These are phyloP conservation scores for Candida peoriensis DNA, from an alignment of 805 yeast species.

Conservation along the genomic window DNA sequence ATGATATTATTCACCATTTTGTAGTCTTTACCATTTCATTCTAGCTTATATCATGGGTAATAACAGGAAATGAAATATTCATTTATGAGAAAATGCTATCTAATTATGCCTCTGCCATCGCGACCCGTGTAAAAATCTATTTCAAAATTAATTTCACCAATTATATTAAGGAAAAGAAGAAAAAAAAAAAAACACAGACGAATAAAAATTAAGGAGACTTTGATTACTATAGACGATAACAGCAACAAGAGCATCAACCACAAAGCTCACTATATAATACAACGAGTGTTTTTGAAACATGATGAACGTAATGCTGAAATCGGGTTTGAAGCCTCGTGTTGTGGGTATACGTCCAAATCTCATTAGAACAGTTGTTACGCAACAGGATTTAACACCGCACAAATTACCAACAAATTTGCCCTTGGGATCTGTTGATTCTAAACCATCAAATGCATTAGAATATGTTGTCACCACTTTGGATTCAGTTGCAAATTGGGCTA, in stretches of 20 bases:
- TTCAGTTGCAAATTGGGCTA: constrained; percentile 83
- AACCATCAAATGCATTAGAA: constrained; percentile 58
- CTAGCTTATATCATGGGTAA: no score
- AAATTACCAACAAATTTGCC: constrained; percentile 19
- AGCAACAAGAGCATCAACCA: not conserved
- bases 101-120: no score
- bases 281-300: no score
- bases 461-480: constrained; percentile 80
- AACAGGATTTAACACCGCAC: constrained; percentile 14
- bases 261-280: not conserved
- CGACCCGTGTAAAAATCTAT: no score
- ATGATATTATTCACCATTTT: no score
- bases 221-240: not conserved
- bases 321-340: not conserved
- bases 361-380: constrained; percentile 14
- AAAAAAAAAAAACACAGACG: not conserved
- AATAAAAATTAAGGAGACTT: not conserved
- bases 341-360: not conserved
- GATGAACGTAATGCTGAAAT: not conserved
- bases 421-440: constrained; percentile 22
- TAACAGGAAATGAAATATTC: no score
- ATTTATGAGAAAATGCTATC: no score
- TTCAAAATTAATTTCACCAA: no score
- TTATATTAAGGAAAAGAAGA: not conserved
- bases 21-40: no score